Evolutionary conservation across 768 basidiomycete species (phyloP).

Genomic region (Gymnopilus junonius): DNA sequence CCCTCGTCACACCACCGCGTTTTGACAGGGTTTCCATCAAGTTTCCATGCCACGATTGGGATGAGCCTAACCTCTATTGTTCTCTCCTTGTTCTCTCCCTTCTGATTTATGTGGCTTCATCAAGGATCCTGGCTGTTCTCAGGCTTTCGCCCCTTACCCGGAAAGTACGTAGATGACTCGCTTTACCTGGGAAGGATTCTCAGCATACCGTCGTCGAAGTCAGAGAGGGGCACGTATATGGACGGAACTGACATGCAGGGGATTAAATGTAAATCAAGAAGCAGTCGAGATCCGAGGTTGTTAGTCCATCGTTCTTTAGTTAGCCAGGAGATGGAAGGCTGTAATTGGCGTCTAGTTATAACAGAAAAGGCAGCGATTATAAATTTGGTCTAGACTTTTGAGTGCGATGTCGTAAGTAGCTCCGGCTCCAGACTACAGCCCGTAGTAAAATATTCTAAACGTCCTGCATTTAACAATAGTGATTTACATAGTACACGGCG

Average conservation of each 20-base stretch:
- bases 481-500: not conserved
- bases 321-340: no score
- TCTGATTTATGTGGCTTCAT: constrained; percentile 20
- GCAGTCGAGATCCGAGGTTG: no score
- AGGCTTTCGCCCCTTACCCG: constrained; percentile 15
- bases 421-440: no score
- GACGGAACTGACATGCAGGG: no score
- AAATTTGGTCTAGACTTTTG: not conserved
- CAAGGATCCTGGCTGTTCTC: constrained; percentile 19
- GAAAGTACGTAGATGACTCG: not conserved
- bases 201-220: not conserved
- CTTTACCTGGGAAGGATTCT: not conserved
- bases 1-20: constrained; percentile 33
- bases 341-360: no score
- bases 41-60: constrained; percentile 21
- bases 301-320: no score
- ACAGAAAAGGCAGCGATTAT: no score
- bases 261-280: no score
- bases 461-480: not conserved
- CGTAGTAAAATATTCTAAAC: not conserved
- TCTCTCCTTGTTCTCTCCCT: constrained; percentile 26
- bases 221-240: not conserved
- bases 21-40: constrained; percentile 28
- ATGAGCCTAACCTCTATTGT: constrained; percentile 27
- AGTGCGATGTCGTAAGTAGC: no score